phyloP scores from a whole-genome alignment of 768 basidiomycete genomes.

The Mycena pura region DNA sequence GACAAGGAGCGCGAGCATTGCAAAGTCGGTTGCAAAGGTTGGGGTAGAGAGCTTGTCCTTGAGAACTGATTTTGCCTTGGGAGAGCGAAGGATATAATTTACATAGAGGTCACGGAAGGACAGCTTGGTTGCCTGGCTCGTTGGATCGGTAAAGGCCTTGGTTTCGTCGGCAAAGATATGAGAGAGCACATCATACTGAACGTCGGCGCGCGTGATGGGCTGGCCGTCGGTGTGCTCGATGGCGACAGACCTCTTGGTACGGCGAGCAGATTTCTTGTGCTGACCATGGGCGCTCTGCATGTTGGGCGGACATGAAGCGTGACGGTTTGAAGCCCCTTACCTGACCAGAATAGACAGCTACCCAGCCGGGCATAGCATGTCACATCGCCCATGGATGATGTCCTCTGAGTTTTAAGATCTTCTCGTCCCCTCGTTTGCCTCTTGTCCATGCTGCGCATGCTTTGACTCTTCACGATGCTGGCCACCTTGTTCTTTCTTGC shows the following conservation, averaged over 20 bases:
- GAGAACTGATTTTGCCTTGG: constrained; percentile 72
- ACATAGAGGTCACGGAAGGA: constrained; percentile 70
- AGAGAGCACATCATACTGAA: constrained; percentile 82
- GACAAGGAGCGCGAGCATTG: constrained; percentile 75
- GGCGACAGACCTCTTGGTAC: constrained; percentile 49
- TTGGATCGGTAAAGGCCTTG: constrained; percentile 59
- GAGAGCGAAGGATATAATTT: constrained; percentile 57
- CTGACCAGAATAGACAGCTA: too few relatives aligned
- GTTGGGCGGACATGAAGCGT: too few relatives aligned
- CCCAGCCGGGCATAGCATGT: too few relatives aligned
- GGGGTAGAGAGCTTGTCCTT: constrained; percentile 75
- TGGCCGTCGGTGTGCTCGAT: constrained; percentile 69
- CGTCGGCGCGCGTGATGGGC: constrained; percentile 68
- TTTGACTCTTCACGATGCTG: constrained; percentile 21
- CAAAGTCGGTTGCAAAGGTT: constrained; percentile 69
- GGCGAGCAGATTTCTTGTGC: constrained; percentile 38
- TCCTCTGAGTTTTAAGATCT: constrained; percentile 7
- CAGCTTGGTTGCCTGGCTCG: constrained; percentile 40
- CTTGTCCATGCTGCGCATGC: constrained; percentile 22
- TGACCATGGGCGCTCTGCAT: too few relatives aligned
- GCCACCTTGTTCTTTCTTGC: constrained; percentile 11
- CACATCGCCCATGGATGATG: too few relatives aligned
- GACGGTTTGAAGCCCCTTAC: too few relatives aligned
- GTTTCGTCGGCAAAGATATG: constrained; percentile 76
- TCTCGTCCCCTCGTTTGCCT: constrained; percentile 2